phyloP scores from a whole-genome alignment of 139 green algal genomes.

The Yamagishiella unicocca region DNA sequence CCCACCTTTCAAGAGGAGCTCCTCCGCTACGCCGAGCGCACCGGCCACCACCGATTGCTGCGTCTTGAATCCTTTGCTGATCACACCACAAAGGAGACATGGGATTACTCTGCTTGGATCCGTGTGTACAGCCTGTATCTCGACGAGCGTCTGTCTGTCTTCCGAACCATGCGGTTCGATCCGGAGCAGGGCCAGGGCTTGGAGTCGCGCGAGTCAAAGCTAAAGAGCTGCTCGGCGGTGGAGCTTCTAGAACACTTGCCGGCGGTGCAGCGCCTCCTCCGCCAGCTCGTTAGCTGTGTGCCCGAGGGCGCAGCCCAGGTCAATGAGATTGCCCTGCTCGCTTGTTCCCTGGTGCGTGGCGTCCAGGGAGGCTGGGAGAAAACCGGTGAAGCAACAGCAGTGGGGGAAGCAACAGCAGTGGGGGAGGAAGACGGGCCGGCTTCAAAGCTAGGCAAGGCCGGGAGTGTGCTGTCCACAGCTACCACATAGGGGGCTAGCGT shows the following conservation, averaged over 20 bases:
- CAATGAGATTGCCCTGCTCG: constrained; percentile 75
- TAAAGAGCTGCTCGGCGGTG: constrained; percentile 58
- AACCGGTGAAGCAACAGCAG: no score
- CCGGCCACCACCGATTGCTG: constrained; percentile 68
- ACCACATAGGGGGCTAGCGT: no score
- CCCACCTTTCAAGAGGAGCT: constrained; percentile 77
- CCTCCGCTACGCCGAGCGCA: constrained; percentile 68
- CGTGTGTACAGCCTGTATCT: constrained; percentile 93
- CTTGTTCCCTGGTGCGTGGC: constrained; percentile 50
- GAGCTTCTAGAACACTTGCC: constrained; percentile 90
- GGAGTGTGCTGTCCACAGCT: no score
- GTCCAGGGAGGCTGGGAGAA: no score
- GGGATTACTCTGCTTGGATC: constrained; percentile 92
- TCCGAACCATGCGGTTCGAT: constrained; percentile 69
- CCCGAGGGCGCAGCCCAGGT: constrained; percentile 77
- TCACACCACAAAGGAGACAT: constrained; percentile 73
- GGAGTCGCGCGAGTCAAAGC: constrained; percentile 45
- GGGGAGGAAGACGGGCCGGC: no score
- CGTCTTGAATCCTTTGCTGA: constrained; percentile 79
- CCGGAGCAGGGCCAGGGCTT: constrained; percentile 57
- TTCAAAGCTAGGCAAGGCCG: no score
- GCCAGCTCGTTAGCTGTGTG: constrained; percentile 80
- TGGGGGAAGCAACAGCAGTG: no score
- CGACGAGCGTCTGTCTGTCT: constrained; percentile 87
- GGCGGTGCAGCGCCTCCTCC: constrained; percentile 22